Base-by-base conservation (phyloP, 306 rosid species). In the Casuarina equisetifolia region DNA sequence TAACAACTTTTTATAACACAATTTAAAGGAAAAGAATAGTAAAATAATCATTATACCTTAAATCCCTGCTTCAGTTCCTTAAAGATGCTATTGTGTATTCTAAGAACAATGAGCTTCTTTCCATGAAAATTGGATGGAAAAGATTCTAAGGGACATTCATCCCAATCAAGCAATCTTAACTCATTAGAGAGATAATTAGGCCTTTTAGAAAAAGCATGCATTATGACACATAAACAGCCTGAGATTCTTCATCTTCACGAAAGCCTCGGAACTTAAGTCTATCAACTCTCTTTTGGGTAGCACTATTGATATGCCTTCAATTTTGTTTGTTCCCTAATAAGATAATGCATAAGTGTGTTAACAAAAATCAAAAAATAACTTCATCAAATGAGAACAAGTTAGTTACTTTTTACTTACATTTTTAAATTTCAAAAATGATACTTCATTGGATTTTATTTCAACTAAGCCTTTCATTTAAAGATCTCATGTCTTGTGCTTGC, bases 121-220 rank as follows among this genome's bases (percentile, higher is more conserved):
- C 43, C 40, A 9, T 63, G 69, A 15, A 35, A 63, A 63, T 63
- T 63, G 16, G 69, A 39, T 36, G 69, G 69, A 4, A 63, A 5
- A 10, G 69, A 3, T 63, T 32, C 1, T 39, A 63, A 32, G 3
- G 69, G 69, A 39, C 42, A 63, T 35, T 36, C 44, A 63, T 2
- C 0, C 69, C 69, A 63, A 32, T 63, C 69, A 25, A 63, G 44
- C 44, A 35, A 20, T 39, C 69, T 63, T 63, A 63, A 63, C 69
- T 63, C 19, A 6, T 35, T 63, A 63, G 69, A 4, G n/a, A 63
- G 69, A 63, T 63, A 63, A 9, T 35, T 39, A 63, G n/a, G 69
- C 15, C n/a, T 9, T 6, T 2, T 43, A 25, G 69, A 63, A 10
- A 10, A 63, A 39, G 4, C 7, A 2, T 10, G 39, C n/a, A 25